Evolutionary conservation across 2,329 filamentous ascomycete genomes (phyloP), one percentile per base, ranked within the genome.

Genomic region (Venturia nashicola): DNA sequence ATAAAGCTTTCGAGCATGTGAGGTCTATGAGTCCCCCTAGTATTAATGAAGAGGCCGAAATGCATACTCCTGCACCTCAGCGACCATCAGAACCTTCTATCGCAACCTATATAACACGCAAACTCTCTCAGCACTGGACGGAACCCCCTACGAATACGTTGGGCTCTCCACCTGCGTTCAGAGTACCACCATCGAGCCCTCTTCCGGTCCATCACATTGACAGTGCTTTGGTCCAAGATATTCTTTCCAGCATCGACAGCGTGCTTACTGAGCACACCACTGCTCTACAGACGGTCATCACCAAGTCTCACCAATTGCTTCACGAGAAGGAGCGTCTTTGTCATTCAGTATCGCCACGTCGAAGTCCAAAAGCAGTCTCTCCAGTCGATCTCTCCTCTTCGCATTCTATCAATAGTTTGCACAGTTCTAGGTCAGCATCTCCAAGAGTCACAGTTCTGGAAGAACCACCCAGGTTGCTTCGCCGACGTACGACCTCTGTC

Each of bases 221-320:
- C 12, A 70, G 71, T 48, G 64, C 62, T 1, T 70, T 73, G 23
- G 71, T 70, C 6, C 69, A 72, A 27, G 74, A 78, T 54, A 67
- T 78, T 6, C 72, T 72, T 8, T 65, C 71, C 8, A 70, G 74
- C 59, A 74, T 78, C 44, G 75, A 78, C 62, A 69, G 70, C 7
- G 74, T 78, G 32, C 72, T 78, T 18, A 68, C 74, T 40, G 76
- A 78, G 65, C 76, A 77, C 64, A 67, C 72, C 2, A 73, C 69
- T 16, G 71, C 71, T 6, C 67, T 79, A 9, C 71, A 76, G 64
- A 67, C 68, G 51, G 72, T 78, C 3, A 75, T 79, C 65, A 70
- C 72, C 65, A 75, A 76, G 62, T 70, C 76, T 39, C 68, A 71
- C 23, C 46, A 51, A 16, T 12, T 63, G 14, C 51, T 63, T 39